Evolutionary conservation across 805 yeast genomes (phyloP).

Genomic region (Metschnikowia corniflorae): DNA sequence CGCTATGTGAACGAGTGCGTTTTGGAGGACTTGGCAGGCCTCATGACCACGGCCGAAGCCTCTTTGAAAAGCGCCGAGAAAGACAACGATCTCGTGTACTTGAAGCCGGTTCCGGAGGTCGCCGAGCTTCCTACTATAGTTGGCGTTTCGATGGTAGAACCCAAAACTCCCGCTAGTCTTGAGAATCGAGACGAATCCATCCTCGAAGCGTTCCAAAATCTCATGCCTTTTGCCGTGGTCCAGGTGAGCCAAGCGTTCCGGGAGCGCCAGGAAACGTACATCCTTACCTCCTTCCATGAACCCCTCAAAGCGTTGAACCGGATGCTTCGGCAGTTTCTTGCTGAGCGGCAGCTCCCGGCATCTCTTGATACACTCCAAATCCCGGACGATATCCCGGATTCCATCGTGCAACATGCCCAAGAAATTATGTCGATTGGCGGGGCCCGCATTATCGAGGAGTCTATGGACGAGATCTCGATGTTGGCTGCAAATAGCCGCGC

Average conservation of each 20-base stretch:
- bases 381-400: constrained; percentile 56
- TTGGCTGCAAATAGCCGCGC: constrained; percentile 39
- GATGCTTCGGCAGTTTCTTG: constrained; percentile 41
- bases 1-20: constrained; percentile 43
- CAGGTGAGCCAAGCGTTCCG: constrained; percentile 65
- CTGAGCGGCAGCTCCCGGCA: constrained; percentile 55
- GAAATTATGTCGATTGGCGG: constrained; percentile 57
- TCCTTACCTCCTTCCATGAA: constrained; percentile 39
- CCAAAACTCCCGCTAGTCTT: constrained; percentile 28
- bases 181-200: constrained; percentile 18
- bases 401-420: constrained; percentile 53
- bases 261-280: constrained; percentile 58
- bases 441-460: constrained; percentile 33
- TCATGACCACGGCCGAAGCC: constrained; percentile 43
- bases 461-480: constrained; percentile 44
- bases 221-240: constrained; percentile 60
- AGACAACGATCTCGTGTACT: constrained; percentile 78
- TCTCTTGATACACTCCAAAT: constrained; percentile 57
- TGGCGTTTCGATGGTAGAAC: constrained; percentile 56
- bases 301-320: constrained; percentile 50
- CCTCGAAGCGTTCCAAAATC: constrained; percentile 4
- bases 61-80: constrained; percentile 56
- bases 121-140: constrained; percentile 39
- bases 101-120: constrained; percentile 56
- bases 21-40: constrained; percentile 49